phyloP scores from a whole-genome alignment of 2,329 filamentous ascomycete genomes.

The Penicillium sp. region DNA sequence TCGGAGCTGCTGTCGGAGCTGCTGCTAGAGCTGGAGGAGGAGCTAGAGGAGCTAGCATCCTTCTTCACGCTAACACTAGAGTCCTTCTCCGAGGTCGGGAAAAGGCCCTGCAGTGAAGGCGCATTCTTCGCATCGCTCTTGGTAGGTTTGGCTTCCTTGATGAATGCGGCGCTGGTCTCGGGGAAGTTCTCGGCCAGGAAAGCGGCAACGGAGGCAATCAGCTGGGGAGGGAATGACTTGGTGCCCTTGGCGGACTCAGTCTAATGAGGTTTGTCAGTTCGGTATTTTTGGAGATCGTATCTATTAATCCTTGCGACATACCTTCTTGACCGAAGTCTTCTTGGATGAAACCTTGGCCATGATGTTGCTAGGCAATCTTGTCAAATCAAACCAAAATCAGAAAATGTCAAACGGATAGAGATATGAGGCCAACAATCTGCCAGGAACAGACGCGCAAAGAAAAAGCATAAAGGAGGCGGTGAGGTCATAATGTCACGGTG shows the following conservation, averaged over 20 bases:
- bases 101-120: conserved; percentile 39
- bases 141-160: conserved; percentile 54
- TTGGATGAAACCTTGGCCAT: conserved; percentile 34
- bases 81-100: conserved; percentile 20
- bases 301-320: conserved; percentile 3
- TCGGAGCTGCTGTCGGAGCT: conserved; percentile 33
- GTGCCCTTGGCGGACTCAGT: conserved; percentile 22
- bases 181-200: conserved; percentile 70
- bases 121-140: conserved; percentile 30
- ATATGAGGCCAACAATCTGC: conserved; percentile 11
- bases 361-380: background rate
- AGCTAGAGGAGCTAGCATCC: conserved; percentile 20
- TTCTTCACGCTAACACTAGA: conserved; percentile 17
- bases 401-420: conserved; percentile 1
- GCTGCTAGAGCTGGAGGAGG: conserved; percentile 21
- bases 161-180: conserved; percentile 63
- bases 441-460: conserved; percentile 23
- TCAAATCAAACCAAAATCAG: background rate
- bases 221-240: conserved; percentile 52
- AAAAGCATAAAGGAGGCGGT: conserved; percentile 31
- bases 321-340: conserved; percentile 29
- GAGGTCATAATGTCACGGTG: background rate
- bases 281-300: conserved; percentile 8
- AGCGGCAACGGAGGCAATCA: conserved; percentile 66
- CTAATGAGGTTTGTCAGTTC: conserved; percentile 18